Evolutionary conservation across 2,329 filamentous ascomycete species (phyloP), one percentile per base, ranked within the genome.

Genomic region (Basipetospora chlamydospora): DNA sequence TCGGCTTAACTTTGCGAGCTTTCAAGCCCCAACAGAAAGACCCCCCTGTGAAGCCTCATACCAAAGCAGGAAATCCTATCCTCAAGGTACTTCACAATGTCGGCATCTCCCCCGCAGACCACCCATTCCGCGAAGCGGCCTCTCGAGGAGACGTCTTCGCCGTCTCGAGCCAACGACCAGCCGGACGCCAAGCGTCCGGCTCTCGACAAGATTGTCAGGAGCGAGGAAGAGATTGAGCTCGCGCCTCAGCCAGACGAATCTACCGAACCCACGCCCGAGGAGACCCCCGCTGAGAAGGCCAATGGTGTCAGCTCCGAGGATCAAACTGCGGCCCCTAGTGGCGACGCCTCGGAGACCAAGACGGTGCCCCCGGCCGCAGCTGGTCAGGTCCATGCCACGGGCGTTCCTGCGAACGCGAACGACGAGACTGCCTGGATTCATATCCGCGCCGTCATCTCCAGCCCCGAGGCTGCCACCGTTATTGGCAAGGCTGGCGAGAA

Each of bases 401-500:
- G 35, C 13, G 35, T 37, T 20, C 35, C 35, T 25, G 68, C 64
- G 52, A 62, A 63, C 33, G 60, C 76, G 32, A 79, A 90, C 49
- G 90, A 98, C 53, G 90, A 98, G 65, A 86, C 82, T 33, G 79
- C 79, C 32, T 98, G 90, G 88, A 87, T 98, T 47, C 90, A 98
- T 56, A 83, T 98, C 49, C 82, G 90, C 47, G 85, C 90, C 39
- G 87, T 95, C 50, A 98, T 98, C 50, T 93, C 88, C 36, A 98
- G 88, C 59, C 85, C 86, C 31, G 90, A 98, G 60, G 90, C 90
- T 47, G 90, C 90, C 26, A 98, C 90, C 33, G 85, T 95, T 46
- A 98, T 98, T 59, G 90, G 90, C 54, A 98, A 98, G 64, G 88
- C 87, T 44, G 90, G 90, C 55, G 90, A 98, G 67, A 98, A 98